Percentiles rank a stretch among this genome's conserved stretches.
Conservation (phyloP, 768 basidiomycete species). For the Lepiota venenata region DNA sequence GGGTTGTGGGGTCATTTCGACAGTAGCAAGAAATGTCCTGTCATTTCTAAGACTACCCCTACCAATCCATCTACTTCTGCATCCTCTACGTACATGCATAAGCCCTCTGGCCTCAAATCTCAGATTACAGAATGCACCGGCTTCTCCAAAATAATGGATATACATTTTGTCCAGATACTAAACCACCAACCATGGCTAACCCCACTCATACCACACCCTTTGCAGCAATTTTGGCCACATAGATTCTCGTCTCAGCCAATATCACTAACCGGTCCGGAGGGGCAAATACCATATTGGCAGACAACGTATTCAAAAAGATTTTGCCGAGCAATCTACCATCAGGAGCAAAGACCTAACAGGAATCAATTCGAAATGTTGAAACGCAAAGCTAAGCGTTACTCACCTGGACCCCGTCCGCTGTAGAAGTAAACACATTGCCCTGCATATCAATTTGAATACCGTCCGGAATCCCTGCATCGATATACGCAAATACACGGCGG, state of each 20-base stretch:
- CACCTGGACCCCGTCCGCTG: constrained; percentile 65
- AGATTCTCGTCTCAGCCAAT: constrained; percentile 42
- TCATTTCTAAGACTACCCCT: no score
- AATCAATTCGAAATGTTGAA: not conserved
- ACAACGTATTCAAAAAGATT: constrained; percentile 48
- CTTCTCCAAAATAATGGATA: no score
- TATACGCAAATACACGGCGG: constrained; percentile 64
- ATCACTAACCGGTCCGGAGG: constrained; percentile 41
- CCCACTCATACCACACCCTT: constrained; percentile 14
- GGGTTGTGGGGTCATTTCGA: no score
- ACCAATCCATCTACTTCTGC: no score
- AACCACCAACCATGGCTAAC: no score
- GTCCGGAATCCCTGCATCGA: constrained; percentile 64
- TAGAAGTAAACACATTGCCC: constrained; percentile 52
- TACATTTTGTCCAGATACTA: no score
- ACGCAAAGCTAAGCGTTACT: constrained; percentile 10
- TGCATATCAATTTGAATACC: constrained; percentile 61
- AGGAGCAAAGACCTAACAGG: constrained; percentile 12
- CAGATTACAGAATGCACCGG: no score
- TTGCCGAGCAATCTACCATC: constrained; percentile 61
- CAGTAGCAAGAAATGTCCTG: no score
- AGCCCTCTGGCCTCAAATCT: no score
- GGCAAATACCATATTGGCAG: constrained; percentile 47
- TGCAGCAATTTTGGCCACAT: constrained; percentile 43
- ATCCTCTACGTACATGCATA: no score